These are phyloP conservation scores for Pichia thaimueangensis DNA, from an alignment of 805 yeast species.

Conservation along the genomic window DNA sequence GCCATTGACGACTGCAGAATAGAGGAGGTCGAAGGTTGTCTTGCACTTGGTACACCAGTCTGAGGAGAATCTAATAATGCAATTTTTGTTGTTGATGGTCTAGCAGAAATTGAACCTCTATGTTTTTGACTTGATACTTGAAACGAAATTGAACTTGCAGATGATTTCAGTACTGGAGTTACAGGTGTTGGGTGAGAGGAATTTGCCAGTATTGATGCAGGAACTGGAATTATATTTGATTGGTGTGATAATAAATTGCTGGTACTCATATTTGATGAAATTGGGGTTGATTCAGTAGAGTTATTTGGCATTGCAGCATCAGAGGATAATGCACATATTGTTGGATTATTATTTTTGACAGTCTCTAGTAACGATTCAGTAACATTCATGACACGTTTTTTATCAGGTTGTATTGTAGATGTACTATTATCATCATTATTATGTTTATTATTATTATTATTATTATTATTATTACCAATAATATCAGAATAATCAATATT, in stretches of 20 bases:
- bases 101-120: constrained; percentile 52
- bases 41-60: constrained; percentile 24
- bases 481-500: not conserved
- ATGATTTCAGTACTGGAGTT: constrained; percentile 14
- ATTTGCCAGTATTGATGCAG: constrained; percentile 9
- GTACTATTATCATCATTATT: no score
- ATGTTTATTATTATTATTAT: no score
- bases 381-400: constrained; percentile 2
- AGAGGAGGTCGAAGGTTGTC: constrained; percentile 22
- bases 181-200: constrained; percentile 9
- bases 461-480: no score
- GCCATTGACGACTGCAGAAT: not conserved
- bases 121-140: constrained; percentile 42
- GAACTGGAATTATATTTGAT: not conserved
- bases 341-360: not conserved
- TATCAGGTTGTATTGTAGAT: no score
- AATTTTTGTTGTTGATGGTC: constrained; percentile 38
- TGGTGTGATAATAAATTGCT: not conserved
- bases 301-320: not conserved
- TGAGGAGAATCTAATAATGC: constrained; percentile 16
- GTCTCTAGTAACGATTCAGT: constrained; percentile 9
- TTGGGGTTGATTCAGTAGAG: not conserved
- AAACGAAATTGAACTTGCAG: constrained; percentile 36
- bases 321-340: not conserved
- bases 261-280: not conserved